Evolutionary conservation across 352 stramenopile species (phyloP).

Genomic region (Globisporangium cylindrosporum): DNA sequence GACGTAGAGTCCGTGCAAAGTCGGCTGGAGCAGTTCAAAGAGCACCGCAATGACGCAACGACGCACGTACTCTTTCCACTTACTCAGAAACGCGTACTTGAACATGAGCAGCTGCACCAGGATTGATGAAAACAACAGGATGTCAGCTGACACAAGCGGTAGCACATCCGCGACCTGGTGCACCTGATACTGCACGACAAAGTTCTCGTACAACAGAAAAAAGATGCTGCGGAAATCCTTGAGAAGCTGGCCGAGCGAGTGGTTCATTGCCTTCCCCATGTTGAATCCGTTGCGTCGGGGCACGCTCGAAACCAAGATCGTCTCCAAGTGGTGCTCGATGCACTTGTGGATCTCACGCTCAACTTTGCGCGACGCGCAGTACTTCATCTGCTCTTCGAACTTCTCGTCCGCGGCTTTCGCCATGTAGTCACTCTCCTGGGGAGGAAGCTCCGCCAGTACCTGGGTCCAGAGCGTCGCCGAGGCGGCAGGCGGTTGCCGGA

Average conservation of each 20-base stretch:
- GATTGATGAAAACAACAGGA: conserved; percentile 49
- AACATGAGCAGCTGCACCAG: conserved; percentile 53
- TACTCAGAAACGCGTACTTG: conserved; percentile 41
- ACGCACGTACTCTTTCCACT: conserved; percentile 25
- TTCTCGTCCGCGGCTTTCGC: conserved; percentile 49
- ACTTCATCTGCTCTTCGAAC: conserved; percentile 68
- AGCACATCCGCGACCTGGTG: conserved; percentile 27
- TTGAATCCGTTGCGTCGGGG: conserved; percentile 40
- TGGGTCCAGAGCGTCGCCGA: conserved; percentile 31
- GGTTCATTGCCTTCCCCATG: conserved; percentile 37
- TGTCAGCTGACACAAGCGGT: conserved; percentile 44
- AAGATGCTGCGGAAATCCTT: conserved; percentile 55
- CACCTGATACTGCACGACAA: conserved; percentile 15
- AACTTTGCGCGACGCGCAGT: conserved; percentile 25
- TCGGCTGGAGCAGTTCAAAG: conserved; percentile 63
- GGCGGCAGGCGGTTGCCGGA: conserved; percentile 11
- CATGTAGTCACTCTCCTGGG: conserved; percentile 48
- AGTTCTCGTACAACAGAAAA: conserved; percentile 34
- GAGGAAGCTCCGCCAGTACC: conserved; percentile 38
- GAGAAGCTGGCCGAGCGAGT: conserved; percentile 50
- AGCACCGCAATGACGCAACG: conserved; percentile 52
- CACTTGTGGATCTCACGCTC: conserved; percentile 27
- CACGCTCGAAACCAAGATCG: conserved; percentile 31
- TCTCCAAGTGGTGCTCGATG: conserved; percentile 42
- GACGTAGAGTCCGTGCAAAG: conserved; percentile 52